Conservation (phyloP, 177 flowering plant species). For the Tripterygium wilfordii region DNA sequence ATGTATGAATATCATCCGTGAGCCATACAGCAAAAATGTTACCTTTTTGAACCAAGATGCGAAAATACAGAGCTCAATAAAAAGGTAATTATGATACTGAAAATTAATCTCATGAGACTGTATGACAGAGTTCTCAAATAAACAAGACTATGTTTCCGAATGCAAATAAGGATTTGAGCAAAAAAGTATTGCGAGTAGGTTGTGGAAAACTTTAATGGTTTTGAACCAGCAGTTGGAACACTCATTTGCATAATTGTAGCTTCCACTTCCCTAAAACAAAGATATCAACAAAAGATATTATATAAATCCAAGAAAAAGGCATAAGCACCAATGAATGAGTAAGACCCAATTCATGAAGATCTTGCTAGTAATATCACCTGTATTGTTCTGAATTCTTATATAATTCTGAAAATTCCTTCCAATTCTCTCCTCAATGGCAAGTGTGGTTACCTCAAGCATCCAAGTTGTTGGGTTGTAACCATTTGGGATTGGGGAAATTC, state of each 20-base stretch:
- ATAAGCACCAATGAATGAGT: background rate
- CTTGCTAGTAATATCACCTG: slow-evolving; percentile 57
- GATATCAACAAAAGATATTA: background rate
- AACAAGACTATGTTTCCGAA: slow-evolving; percentile 78
- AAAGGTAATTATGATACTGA: slow-evolving; percentile 48
- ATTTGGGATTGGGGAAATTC: slow-evolving; percentile 49
- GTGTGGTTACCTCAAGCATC: slow-evolving; percentile 87
- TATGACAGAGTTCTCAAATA: slow-evolving; percentile 92
- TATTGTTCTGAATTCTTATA: slow-evolving; percentile 58
- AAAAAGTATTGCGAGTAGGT: slow-evolving; percentile 38
- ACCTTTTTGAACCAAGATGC: slow-evolving; percentile 80
- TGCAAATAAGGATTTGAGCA: slow-evolving; percentile 53
- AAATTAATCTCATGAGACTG: slow-evolving; percentile 61
- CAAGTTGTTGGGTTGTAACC: slow-evolving; percentile 94
- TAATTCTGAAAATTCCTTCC: slow-evolving; percentile 59
- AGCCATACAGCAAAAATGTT: too few species aligned
- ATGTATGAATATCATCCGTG: too few species aligned
- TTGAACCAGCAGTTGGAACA: slow-evolving; percentile 57
- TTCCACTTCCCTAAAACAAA: slow-evolving; percentile 58
- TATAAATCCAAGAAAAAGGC: background rate
- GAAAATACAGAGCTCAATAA: slow-evolving; percentile 77
- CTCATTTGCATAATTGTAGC: slow-evolving; percentile 44
- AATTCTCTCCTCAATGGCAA: slow-evolving; percentile 56
- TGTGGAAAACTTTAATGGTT: slow-evolving; percentile 55
- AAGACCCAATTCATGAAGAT: too few species aligned